Base-by-base conservation (phyloP, 2,329 filamentous ascomycete species). In the Microsporum ferrugineum region DNA sequence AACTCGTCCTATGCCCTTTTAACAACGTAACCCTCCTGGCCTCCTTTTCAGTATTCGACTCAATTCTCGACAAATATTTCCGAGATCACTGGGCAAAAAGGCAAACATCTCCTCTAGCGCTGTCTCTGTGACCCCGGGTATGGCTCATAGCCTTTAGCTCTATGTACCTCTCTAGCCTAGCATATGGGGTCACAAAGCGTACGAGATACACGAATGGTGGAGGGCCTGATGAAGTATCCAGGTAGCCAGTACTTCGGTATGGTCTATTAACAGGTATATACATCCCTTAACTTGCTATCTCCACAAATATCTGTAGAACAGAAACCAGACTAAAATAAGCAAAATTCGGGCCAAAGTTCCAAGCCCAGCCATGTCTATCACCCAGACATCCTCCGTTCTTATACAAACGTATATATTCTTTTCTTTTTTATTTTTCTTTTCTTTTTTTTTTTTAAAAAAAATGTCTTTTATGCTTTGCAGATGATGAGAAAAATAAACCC, bases 401-500 rank as follows among this genome's bases (percentile, higher is more conserved):
- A 55, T 55, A 55, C 49, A 55, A 5, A 36, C 17, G 8, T 55
- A 34, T 17, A n/a, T 55, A 17, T 31, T 7, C 17, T 29, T 29
- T 5, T 47, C n/a, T 47, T 47, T 47, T 17, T 47, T 47, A 10
- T n/a, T 43, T 43, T 43, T 36, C 10, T 36, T 10, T 36, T 36
- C 17, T 23, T 23, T 47, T 43, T 43, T 36, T 36, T 36, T 10
- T 36, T 36, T 36, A 10, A 14, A 43, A 43, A 41, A 14, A n/a
- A n/a, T 6, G 17, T 23, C 45, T 34, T 55, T 55, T 55, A 55
- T 55, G 49, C 49, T 55, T 55, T 55, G 49, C 49, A 55, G 49
- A 55, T 55, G 49, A 36, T 55, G 49, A 55, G 31, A 55, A 55
- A 55, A 55, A 55, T 55, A 55, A 55, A 55, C 49, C 33, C 14